A percentile compares a stretch with the other conserved stretches of the same genome.
phyloP scores from a whole-genome alignment of 208 protist species.

The Tetramitus jugosus region DNA sequence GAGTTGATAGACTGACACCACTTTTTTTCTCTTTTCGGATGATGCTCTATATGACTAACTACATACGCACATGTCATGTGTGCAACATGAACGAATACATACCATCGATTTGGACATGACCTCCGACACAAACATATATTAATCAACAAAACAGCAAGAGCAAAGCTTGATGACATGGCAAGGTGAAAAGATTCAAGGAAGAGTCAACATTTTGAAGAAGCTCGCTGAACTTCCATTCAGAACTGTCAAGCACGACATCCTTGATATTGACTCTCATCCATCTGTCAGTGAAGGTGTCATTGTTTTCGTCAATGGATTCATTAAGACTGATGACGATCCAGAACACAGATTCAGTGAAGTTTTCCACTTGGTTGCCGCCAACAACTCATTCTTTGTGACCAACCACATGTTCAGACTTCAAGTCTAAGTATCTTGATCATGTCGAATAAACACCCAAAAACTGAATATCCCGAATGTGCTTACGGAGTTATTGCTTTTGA shows the following conservation, averaged over 20 bases:
- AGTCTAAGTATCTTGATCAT: too few species aligned
- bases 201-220: conserved; percentile 62
- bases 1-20: too few species aligned
- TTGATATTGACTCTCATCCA: conserved; percentile 67
- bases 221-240: conserved; percentile 62
- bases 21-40: too few species aligned
- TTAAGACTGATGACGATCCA: conserved; percentile 59
- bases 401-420: conserved; percentile 66
- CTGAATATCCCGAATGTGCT: too few species aligned
- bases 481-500: too few species aligned
- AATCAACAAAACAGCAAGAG: conserved; percentile 39
- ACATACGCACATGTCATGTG: too few species aligned
- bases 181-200: conserved; percentile 65
- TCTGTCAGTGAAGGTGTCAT: conserved; percentile 57
- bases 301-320: conserved; percentile 66
- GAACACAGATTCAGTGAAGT: conserved; percentile 74
- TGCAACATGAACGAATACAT: too few species aligned
- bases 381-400: conserved; percentile 62
- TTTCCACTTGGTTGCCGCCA: conserved; percentile 59
- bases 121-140: too few species aligned
- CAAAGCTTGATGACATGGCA: conserved; percentile 64
- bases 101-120: too few species aligned
- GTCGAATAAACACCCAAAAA: too few species aligned
- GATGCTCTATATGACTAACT: too few species aligned
- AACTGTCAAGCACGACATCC: conserved; percentile 60